These are phyloP conservation scores for Orbilia blumenaviensis DNA, from an alignment of 2,329 filamentous ascomycete genomes.

Conservation along the genomic window DNA sequence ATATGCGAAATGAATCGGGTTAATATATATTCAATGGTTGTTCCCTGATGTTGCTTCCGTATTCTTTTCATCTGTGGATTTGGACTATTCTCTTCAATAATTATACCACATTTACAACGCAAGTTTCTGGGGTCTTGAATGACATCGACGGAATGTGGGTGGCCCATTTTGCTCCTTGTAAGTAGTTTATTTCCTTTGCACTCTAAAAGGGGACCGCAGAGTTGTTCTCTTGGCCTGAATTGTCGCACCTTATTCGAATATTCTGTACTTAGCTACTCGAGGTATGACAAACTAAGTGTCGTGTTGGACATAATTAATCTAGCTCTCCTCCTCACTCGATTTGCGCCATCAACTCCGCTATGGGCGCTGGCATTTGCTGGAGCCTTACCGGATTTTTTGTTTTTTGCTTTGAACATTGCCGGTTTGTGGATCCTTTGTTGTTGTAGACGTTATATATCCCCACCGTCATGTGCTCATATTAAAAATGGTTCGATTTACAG, in stretches of 20 bases:
- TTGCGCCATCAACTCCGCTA: constrained; percentile 32
- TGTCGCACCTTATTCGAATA: too few relatives aligned
- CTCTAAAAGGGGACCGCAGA: too few relatives aligned
- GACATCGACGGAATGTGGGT: constrained; percentile 29
- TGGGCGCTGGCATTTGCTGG: constrained; percentile 35
- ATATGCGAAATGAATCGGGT: not conserved
- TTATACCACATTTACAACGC: constrained; percentile 27
- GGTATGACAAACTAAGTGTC: not conserved
- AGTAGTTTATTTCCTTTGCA: not conserved
- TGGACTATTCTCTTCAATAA: not conserved
- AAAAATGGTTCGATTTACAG: not conserved
- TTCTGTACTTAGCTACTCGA: not conserved
- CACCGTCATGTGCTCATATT: not conserved
- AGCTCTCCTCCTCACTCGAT: constrained; percentile 26
- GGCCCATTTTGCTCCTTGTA: constrained; percentile 37
- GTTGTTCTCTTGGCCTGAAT: too few relatives aligned
- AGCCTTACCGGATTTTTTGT: constrained; percentile 22
- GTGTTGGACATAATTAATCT: not conserved
- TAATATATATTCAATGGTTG: not conserved
- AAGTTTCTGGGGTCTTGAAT: not conserved
- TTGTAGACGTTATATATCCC: not conserved
- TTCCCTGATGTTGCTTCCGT: not conserved
- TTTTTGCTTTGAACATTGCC: not conserved
- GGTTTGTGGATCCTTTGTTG: not conserved
- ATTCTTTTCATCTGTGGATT: not conserved